Base-by-base conservation (phyloP, 179 eudicot genomes). In the Sideroxylon spinosum region DNA sequence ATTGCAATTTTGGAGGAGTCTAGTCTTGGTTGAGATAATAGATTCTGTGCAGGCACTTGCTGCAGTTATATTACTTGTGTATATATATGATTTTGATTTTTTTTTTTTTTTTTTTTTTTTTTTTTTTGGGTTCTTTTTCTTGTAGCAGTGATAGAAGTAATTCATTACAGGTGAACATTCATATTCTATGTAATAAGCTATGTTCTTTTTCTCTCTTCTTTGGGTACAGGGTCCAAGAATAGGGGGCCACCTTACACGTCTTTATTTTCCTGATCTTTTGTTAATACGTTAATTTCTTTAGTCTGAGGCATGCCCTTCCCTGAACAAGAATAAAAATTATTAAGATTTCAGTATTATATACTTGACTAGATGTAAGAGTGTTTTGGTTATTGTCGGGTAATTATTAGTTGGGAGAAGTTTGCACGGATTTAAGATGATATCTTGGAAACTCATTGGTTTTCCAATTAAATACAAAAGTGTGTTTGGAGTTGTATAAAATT, bases 1-100 rank as follows among this genome's bases (percentile, higher is more conserved):
- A 26, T 79, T 20, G 60, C 32, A 67, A 75, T 67, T 26, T 46
- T 74, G 60, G 66, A 63, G 20, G 16, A 7, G 29, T 65, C 6
- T 17, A 79, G 28, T 16, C 70, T 78, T 37, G 64, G 14, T 28
- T 7, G 12, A 49, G 78, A 76, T 60, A 50, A 23, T 9, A 64
- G 23, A 49, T 6, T 48, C 2, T 10, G 50, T 6, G 44, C 37
- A 6, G 19, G 57, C 57, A 46, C 6, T 16, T 4, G 48, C 48
- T 4, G 48, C 48, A 0, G 22, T 17, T 19, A 64, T 76, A 50
- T 29, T 29, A 37, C 5, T 3, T 37, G 44, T 37, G 5, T 37
- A 37, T 76, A 53, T 52, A 32, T 66, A 67, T 64, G 23, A n/a
- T 56, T 67, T 64, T 13, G 55, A 19, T 62, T 61, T 49, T n/a